Conservation (phyloP, 1,284 basidiomycete species). For the Ceratobasidium sp. region DNA sequence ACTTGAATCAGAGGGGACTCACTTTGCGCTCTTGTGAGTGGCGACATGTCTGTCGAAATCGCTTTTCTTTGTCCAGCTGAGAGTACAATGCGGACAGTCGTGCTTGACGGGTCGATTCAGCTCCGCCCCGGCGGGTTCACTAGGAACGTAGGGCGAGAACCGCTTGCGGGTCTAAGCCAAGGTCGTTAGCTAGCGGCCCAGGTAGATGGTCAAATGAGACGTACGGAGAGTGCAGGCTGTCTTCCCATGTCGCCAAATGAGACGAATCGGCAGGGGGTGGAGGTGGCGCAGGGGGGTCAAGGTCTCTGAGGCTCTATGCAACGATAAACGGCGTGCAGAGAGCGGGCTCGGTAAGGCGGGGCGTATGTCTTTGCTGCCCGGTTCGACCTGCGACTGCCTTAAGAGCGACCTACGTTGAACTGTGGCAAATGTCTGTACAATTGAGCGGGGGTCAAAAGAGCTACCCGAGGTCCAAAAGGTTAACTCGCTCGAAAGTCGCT, state of each 20-base stretch:
- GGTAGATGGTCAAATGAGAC: not conserved
- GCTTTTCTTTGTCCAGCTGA: not conserved
- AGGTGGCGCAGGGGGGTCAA: slow-evolving; percentile 3
- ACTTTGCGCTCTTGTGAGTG: slow-evolving; percentile 1
- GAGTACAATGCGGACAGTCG: slow-evolving; percentile 3
- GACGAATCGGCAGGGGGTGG: not conserved
- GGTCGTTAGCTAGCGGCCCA: slow-evolving; percentile 6
- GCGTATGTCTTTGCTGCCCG: not conserved
- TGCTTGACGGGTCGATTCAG: not conserved
- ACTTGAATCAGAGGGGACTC: not conserved
- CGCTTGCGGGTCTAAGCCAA: not conserved
- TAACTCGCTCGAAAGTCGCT: not conserved
- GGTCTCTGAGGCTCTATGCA: slow-evolving; percentile 15
- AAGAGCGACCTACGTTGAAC: slow-evolving; percentile 9
- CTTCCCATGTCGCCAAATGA: slow-evolving; percentile 4
- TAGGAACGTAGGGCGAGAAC: not conserved
- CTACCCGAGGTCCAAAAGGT: slow-evolving; percentile 13
- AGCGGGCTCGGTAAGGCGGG: slow-evolving; percentile 2
- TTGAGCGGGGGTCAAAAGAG: not conserved
- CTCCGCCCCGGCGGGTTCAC: not conserved
- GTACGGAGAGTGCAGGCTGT: not conserved
- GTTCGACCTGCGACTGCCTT: slow-evolving; percentile 12
- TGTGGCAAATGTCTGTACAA: slow-evolving; percentile 15
- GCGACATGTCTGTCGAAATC: not conserved
- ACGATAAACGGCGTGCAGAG: not conserved